Evolutionary conservation across 805 yeast species (phyloP), one percentile per base, ranked within the genome.

Genomic region (Kodamaea kaohsiungensis): DNA sequence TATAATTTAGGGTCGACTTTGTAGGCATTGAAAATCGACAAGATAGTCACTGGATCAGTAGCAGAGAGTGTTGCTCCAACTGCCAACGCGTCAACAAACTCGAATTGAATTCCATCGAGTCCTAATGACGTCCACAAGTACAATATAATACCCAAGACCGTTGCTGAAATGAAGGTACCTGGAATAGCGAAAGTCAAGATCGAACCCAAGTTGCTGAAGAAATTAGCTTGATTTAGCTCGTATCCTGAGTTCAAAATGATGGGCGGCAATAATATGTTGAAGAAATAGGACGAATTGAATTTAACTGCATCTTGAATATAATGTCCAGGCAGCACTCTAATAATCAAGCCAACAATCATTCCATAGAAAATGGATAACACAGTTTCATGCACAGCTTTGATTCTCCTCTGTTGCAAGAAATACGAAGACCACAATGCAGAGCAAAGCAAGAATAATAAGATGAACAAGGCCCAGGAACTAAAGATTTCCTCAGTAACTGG

Each of bases 11-110:
- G 99, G 70, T 95, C 99, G 37, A 95, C 99, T 71, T 93, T 92
- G 74, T 95, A 95, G 12, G 98, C 95, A 67, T 93, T 95, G 79
- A 95, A 95, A 56, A 95, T 95, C 12, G 98, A 91, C 61, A 95
- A 75, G 64, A 95, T 93, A 1, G 99, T 95, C 30, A 95, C 98
- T 0, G 99, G 99, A 70, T 95, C 99, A 1, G 99, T 95, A 17
- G 99, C 99, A 2, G 97, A 90, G 45, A 95, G 80, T 0, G 99
- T 93, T 2, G 99, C 99, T 19, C 99, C 99, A 15, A 95, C 96
- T 0, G 97, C 93, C 53, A 95, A 78, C 0, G 98, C 97, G 69
- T 93, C 98, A n/a, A 95, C 97, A 72, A 93, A 91, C 50, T 97
- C 93, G 53, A 95, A 84, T 58, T 85, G 75, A 40, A 95, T 83